phyloP scores from a whole-genome alignment of 2,329 filamentous ascomycete genomes.

The Thelonectria discophora region DNA sequence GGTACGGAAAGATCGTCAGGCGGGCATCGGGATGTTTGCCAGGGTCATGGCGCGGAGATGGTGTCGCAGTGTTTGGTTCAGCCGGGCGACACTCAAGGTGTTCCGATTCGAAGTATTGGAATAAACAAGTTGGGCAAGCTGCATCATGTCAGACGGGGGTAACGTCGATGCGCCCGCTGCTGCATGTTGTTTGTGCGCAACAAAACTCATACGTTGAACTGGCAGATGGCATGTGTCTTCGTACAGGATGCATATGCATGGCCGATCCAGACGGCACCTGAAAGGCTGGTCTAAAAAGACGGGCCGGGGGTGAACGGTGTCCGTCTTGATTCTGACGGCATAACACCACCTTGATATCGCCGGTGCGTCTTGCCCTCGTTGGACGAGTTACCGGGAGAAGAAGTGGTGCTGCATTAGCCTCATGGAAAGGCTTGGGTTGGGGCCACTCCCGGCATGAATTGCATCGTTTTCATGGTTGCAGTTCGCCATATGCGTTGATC shows the following conservation, averaged over 20 bases:
- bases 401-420: neutral
- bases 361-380: neutral
- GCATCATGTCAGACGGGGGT: neutral
- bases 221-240: neutral
- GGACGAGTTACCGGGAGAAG: neutral
- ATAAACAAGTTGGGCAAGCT: neutral
- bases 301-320: neutral
- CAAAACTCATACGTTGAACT: neutral
- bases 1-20: neutral
- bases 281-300: neutral
- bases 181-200: neutral
- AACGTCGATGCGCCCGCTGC: neutral
- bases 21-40: neutral
- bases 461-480: neutral
- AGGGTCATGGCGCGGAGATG: neutral
- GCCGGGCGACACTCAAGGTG: neutral
- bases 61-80: constrained; percentile 1
- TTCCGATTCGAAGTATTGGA: neutral
- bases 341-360: neutral
- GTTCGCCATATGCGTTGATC: neutral
- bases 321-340: neutral
- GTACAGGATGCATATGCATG: constrained; percentile 2
- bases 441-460: neutral
- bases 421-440: neutral
- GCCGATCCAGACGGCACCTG: neutral